These are phyloP conservation scores for Gracilaria domingensis DNA, from an alignment of 23 red algal genomes.

Conservation along the genomic window DNA sequence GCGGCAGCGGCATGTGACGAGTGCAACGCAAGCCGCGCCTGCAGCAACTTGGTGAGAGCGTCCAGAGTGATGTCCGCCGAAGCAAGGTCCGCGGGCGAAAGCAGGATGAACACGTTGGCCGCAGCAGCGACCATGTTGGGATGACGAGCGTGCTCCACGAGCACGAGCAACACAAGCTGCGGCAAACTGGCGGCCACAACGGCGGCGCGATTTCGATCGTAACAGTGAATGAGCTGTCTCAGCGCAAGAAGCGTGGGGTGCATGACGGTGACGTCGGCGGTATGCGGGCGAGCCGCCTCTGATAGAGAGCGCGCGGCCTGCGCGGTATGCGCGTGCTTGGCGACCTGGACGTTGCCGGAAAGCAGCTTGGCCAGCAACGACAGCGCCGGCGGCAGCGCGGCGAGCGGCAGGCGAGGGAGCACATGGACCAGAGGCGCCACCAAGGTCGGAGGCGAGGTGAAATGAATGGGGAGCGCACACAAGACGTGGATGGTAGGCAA, in stretches of 20 bases:
- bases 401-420: not conserved
- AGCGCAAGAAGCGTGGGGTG: conserved; percentile 2
- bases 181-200: not conserved
- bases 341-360: not conserved
- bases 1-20: not conserved
- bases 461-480: not conserved
- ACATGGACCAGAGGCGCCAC: not conserved
- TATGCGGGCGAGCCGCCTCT: not conserved
- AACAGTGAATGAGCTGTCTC: conserved; percentile 4
- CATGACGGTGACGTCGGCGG: not conserved
- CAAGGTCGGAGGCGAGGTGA: not conserved
- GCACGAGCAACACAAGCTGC: conserved; percentile 17
- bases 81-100: not conserved
- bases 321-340: not conserved
- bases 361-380: not conserved
- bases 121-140: conserved; percentile 1
- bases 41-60: not conserved
- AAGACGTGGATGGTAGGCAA: not conserved
- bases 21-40: conserved; percentile 1
- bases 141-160: not conserved
- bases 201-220: conserved; percentile 16
- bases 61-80: not conserved
- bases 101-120: conserved; percentile 20
- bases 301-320: not conserved
- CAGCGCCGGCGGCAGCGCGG: not conserved